Conservation (phyloP, 2,329 filamentous ascomycete genomes). For the Arthroderma uncinatum region DNA sequence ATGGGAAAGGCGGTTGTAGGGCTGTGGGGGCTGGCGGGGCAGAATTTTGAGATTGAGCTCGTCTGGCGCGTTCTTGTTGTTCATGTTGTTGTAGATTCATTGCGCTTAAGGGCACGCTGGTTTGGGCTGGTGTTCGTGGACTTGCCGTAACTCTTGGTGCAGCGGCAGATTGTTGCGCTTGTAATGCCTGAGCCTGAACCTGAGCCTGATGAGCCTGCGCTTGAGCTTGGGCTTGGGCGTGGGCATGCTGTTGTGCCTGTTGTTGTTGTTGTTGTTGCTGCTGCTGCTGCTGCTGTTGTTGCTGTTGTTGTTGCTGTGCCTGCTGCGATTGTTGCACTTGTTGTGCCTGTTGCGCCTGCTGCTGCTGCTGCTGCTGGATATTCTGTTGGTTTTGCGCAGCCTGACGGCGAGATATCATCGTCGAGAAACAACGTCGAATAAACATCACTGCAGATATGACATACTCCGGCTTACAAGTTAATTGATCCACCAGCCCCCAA, state of each 20-base stretch:
- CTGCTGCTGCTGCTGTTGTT: neutral
- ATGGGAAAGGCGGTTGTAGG: conserved; percentile 42
- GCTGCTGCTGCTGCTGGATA: neutral
- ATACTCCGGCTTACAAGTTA: conserved; percentile 34
- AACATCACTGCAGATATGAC: conserved; percentile 28
- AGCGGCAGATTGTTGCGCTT: conserved; percentile 12
- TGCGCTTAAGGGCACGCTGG: conserved; percentile 32
- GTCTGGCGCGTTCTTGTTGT: conserved; percentile 37
- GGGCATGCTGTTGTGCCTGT: too few relatives aligned
- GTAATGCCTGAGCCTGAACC: neutral
- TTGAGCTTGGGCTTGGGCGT: conserved; percentile 21
- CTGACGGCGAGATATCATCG: conserved; percentile 21
- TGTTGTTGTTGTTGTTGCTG: neutral
- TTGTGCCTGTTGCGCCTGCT: conserved; percentile 5
- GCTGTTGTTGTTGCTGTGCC: conserved; percentile 3
- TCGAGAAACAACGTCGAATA: conserved; percentile 33
- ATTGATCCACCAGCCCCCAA: conserved; percentile 34
- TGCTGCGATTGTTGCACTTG: neutral
- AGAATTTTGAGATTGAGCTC: conserved; percentile 31
- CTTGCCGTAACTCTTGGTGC: conserved; percentile 17
- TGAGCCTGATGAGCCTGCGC: conserved; percentile 15
- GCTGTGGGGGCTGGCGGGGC: conserved; percentile 40
- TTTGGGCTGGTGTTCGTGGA: conserved; percentile 18
- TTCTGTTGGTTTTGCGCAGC: neutral
- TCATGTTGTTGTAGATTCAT: conserved; percentile 39